A percentile compares a stretch with the other conserved stretches of the same genome.
Conservation (phyloP, 176 grass and related monocot genomes). For the Alloteropsis semialata region DNA sequence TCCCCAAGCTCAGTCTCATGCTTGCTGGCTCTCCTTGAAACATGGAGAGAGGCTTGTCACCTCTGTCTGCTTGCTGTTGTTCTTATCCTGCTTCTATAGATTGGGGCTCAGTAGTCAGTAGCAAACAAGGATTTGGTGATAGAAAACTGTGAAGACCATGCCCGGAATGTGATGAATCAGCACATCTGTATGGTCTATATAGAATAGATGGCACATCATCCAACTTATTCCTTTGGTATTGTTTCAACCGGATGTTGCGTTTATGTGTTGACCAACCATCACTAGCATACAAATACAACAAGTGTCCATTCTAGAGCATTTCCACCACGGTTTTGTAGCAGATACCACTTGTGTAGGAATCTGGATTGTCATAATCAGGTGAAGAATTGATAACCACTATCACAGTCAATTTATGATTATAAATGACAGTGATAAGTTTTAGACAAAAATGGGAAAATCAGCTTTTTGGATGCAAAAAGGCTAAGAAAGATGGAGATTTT, state of each 20-base stretch:
- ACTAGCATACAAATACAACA: too few relatives aligned
- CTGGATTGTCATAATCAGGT: too few relatives aligned
- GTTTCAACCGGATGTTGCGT: neutral
- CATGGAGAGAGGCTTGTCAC: slow-evolving; percentile 36
- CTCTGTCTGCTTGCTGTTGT: slow-evolving; percentile 30
- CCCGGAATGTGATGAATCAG: neutral
- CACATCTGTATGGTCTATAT: neutral
- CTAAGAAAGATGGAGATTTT: too few relatives aligned
- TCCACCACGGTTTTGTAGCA: too few relatives aligned
- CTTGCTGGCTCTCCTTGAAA: slow-evolving; percentile 28
- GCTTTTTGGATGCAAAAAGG: too few relatives aligned
- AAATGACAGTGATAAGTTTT: too few relatives aligned
- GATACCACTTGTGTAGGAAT: too few relatives aligned
- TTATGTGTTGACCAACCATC: too few relatives aligned
- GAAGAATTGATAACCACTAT: too few relatives aligned
- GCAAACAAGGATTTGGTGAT: slow-evolving; percentile 7
- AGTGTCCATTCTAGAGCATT: too few relatives aligned
- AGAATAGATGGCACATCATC: neutral
- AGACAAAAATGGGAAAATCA: too few relatives aligned
- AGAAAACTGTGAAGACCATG: slow-evolving; percentile 7
- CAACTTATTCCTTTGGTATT: slow-evolving; percentile 8
- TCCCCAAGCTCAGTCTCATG: slow-evolving; percentile 21
- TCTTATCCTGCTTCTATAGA: slow-evolving; percentile 20
- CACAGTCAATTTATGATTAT: too few relatives aligned
- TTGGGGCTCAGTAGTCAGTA: slow-evolving; percentile 6